These are phyloP conservation scores for Calonectria hongkongensis DNA, from an alignment of 2,329 filamentous ascomycete genomes.

Conservation along the genomic window DNA sequence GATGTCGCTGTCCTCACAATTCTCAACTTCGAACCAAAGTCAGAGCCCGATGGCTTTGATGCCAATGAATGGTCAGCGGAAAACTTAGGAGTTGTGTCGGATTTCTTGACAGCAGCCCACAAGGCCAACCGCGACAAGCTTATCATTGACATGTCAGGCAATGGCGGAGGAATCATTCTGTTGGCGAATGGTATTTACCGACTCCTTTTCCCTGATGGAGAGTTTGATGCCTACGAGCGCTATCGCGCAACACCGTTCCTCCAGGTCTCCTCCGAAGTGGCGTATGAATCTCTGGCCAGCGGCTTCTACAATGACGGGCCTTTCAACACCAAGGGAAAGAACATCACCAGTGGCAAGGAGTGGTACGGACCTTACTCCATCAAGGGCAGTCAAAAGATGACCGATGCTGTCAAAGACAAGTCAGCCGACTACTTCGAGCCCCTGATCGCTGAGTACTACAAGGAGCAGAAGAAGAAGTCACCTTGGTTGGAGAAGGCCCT, in stretches of 20 bases:
- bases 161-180: slow-evolving; percentile 73
- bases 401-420: background rate
- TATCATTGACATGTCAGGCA: slow-evolving; percentile 78
- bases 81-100: background rate
- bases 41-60: slow-evolving; percentile 14
- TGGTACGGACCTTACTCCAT: slow-evolving; percentile 27
- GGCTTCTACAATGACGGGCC: background rate
- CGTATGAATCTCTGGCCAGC: background rate
- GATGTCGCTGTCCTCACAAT: slow-evolving; percentile 32
- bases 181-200: slow-evolving; percentile 70
- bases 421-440: background rate
- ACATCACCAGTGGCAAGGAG: background rate
- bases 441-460: background rate
- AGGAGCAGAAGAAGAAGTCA: background rate
- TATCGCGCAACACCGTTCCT: slow-evolving; percentile 10
- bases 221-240: slow-evolving; percentile 2
- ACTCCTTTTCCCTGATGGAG: slow-evolving; percentile 57
- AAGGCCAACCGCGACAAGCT: slow-evolving; percentile 64
- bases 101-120: slow-evolving; percentile 17
- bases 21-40: slow-evolving; percentile 9
- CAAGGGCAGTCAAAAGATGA: slow-evolving; percentile 14
- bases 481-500: background rate
- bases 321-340: slow-evolving; percentile 2
- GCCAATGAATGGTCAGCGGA: background rate
- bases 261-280: background rate